Evolutionary conservation across 306 rosid genomes (phyloP).

Genomic region (Pterocarpus santalinus): DNA sequence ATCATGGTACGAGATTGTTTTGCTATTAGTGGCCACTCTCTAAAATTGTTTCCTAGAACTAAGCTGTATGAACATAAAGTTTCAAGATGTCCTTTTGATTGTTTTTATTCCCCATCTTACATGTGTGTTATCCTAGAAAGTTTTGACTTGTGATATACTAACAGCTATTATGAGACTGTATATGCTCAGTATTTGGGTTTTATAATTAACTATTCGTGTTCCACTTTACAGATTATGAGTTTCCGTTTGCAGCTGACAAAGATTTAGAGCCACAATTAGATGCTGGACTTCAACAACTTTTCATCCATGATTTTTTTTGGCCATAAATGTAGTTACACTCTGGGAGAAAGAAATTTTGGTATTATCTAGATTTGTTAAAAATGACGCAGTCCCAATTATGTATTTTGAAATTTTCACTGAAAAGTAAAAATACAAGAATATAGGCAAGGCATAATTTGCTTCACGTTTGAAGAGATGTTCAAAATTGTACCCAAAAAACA

Average conservation of each 20-base stretch:
- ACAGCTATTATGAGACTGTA: constrained; percentile 5
- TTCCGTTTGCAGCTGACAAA: constrained; percentile 27
- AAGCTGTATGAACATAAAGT: background rate
- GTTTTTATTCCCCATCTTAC: background rate
- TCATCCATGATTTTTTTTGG: constrained; percentile 39
- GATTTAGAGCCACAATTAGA: constrained; percentile 36
- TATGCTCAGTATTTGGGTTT: constrained; percentile 33
- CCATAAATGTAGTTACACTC: constrained; percentile 24
- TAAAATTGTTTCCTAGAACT: constrained; percentile 17
- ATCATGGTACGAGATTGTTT: constrained; percentile 10
- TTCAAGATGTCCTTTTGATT: background rate
- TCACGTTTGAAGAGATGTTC: constrained; percentile 24
- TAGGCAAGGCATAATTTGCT: constrained; percentile 28
- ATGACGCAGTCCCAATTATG: constrained; percentile 14
- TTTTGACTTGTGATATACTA: background rate
- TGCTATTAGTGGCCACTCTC: background rate
- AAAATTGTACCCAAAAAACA: background rate
- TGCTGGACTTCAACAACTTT: constrained; percentile 35
- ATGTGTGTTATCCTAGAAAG: background rate
- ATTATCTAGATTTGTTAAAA: constrained; percentile 35
- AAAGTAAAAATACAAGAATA: constrained; percentile 23
- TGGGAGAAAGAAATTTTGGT: constrained; percentile 37
- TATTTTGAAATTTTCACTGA: constrained; percentile 36
- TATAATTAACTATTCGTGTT: constrained; percentile 15
- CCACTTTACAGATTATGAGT: constrained; percentile 38